Evolutionary conservation across 345 rosid genomes (phyloP).

Genomic region (Gossypium australe): DNA sequence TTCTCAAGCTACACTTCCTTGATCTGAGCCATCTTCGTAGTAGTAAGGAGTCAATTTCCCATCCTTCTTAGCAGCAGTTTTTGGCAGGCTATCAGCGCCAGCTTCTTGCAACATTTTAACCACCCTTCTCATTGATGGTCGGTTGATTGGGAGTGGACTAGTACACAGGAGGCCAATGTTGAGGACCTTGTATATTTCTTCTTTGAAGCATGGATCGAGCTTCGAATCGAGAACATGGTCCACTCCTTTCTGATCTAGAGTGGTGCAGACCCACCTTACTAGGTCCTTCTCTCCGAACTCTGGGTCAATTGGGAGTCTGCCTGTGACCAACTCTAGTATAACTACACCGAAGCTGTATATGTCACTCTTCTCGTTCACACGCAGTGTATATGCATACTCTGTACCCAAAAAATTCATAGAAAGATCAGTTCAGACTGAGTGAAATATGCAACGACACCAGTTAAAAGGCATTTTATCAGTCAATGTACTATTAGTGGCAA

Average conservation of each 20-base stretch:
- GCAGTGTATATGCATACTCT: constrained; percentile 95
- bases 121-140: constrained; percentile 94
- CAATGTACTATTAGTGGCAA: no score
- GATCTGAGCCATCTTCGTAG: constrained; percentile 75
- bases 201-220: constrained; percentile 75
- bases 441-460: no score
- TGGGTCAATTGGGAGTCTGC: constrained; percentile 72
- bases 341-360: constrained; percentile 98
- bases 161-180: constrained; percentile 88
- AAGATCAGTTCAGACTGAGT: not conserved
- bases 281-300: constrained; percentile 89
- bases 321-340: constrained; percentile 88
- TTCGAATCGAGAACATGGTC: constrained; percentile 78
- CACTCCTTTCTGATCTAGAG: constrained; percentile 68
- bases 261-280: constrained; percentile 89
- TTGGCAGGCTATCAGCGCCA: constrained; percentile 35
- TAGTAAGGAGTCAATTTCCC: constrained; percentile 88
- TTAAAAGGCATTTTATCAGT: no score
- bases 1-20: constrained; percentile 67
- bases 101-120: constrained; percentile 85
- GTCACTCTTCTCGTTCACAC: constrained; percentile 98
- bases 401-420: constrained; percentile 19
- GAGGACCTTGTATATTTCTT: constrained; percentile 77
- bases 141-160: constrained; percentile 81
- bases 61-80: constrained; percentile 36